Base-by-base conservation (phyloP, 345 rosid species). In the Orychophragmus violaceus region DNA sequence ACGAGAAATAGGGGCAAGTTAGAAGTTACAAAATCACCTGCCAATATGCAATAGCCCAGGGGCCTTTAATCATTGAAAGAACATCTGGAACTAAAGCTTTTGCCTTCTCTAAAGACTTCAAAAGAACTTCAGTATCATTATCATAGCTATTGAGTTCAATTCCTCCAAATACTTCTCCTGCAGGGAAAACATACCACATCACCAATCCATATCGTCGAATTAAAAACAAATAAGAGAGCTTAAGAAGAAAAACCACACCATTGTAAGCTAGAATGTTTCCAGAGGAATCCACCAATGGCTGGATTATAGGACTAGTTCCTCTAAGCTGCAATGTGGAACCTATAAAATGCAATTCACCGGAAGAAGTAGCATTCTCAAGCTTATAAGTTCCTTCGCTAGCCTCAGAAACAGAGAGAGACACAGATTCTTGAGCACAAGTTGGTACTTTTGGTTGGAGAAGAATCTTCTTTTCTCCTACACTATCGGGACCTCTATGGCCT, bases 21-120 rank as follows among this genome's bases (percentile, higher is more conserved):
- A 46, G 28, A 25, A 25, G 12, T 0, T 3, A 19, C 70, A 39
- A 56, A 51, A 17, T 69, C 80, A 88, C 97, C 97, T 94, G 97
- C 97, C 96, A 94, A 67, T 79, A 94, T 30, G 84, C 72, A 21
- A 90, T 44, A 66, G 92, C 84, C 97, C 97, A 94, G 3, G 96
- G 97, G 8, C 99, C 99, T 74, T 82, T 84, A 50, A 90, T 74
- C 45, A n/a, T 30, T 0, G 97, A 87, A 73, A 94, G 90, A 82
- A 85, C 82, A 69, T 85, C 81, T 2, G 83, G 79, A 63, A 88
- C 78, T 59, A 77, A 83, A 30, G 11, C 22, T 36, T 57, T 46
- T 45, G 21, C 78, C 10, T 77, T 74, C 50, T 71, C 90, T 19
- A 88, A 75, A 69, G 73, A 39, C 71, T 74, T 69, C 80, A 86